Evolutionary conservation across 139 green algal genomes (phyloP).

Genomic region (Picochlorum sp.): DNA sequence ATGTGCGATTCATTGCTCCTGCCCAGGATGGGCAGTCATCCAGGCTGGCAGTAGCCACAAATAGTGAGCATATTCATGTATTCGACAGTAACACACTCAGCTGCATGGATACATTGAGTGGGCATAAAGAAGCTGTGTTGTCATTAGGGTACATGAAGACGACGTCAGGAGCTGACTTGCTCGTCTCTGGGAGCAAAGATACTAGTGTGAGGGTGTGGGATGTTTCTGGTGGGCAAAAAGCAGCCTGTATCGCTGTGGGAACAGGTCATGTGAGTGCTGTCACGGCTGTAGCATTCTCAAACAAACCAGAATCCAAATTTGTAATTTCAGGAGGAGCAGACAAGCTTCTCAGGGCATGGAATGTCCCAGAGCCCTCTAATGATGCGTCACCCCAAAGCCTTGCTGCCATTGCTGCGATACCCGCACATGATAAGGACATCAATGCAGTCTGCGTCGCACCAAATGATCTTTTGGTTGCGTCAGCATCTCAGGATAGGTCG

Average conservation of each 20-base stretch:
- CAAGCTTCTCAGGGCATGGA: conserved; percentile 86
- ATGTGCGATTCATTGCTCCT: conserved; percentile 64
- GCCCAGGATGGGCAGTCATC: background rate
- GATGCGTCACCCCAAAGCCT: background rate
- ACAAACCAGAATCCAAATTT: conserved; percentile 32
- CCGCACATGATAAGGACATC: conserved; percentile 96
- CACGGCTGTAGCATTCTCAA: conserved; percentile 63
- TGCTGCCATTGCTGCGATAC: conserved; percentile 47
- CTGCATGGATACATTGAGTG: conserved; percentile 44
- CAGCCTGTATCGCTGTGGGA: conserved; percentile 44
- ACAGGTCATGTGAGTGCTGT: conserved; percentile 80
- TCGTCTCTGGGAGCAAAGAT: conserved; percentile 81
- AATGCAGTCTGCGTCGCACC: conserved; percentile 73
- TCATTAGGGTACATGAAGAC: conserved; percentile 37
- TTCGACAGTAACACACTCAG: conserved; percentile 50
- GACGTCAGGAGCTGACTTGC: conserved; percentile 12
- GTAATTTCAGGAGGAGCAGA: conserved; percentile 70
- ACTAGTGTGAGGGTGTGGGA: conserved; percentile 78
- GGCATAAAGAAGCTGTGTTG: conserved; percentile 59
- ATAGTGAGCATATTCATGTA: conserved; percentile 66
- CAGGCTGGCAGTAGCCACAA: conserved; percentile 66
- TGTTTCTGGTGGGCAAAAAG: conserved; percentile 16
- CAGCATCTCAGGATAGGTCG: conserved; percentile 75
- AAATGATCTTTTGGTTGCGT: conserved; percentile 52
- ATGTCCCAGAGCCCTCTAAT: conserved; percentile 20